A percentile compares a stretch with the other conserved stretches of the same genome.
These are phyloP conservation scores for Colletotrichum sp. DNA, from an alignment of 2,329 filamentous ascomycete genomes.

Conservation along the genomic window DNA sequence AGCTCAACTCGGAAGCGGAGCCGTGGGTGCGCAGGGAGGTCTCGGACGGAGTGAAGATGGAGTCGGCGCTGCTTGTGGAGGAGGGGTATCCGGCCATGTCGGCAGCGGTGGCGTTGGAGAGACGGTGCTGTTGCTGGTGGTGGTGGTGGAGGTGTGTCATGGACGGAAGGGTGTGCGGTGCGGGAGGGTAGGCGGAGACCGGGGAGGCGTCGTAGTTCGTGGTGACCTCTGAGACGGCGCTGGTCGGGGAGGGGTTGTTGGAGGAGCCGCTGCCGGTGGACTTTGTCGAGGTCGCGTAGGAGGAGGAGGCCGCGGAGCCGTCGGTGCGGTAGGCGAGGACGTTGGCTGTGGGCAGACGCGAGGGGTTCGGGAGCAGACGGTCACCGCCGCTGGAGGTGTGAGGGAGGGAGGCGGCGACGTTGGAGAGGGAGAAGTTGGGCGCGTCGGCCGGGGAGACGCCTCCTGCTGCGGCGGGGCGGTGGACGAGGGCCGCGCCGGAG, in stretches of 20 bases:
- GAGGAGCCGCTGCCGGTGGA: not conserved
- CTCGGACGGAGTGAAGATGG: conserved; percentile 21
- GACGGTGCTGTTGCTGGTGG: not conserved
- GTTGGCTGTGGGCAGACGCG: conserved; percentile 34
- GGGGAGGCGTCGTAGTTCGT: not conserved
- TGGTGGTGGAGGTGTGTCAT: conserved; percentile 6
- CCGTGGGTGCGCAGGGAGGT: conserved; percentile 12
- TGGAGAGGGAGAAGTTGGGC: conserved; percentile 44
- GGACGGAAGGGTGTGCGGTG: conserved; percentile 11
- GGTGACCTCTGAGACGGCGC: not conserved
- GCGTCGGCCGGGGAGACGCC: conserved; percentile 30
- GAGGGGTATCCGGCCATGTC: conserved; percentile 10
- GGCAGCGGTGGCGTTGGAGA: not conserved
- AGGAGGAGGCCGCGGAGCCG: not conserved
- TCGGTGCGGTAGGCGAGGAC: conserved; percentile 24
- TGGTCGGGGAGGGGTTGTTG: conserved; percentile 13
- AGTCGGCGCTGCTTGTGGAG: conserved; percentile 2
- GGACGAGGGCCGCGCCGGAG: conserved; percentile 31
- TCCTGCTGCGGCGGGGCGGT: conserved; percentile 33
- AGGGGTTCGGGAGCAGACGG: conserved; percentile 39
- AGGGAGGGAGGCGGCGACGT: conserved; percentile 45
- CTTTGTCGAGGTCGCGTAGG: conserved; percentile 2
- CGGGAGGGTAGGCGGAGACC: conserved; percentile 5
- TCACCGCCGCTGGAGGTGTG: conserved; percentile 28
- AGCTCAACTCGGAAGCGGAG: conserved; percentile 18